phyloP scores from a whole-genome alignment of 2,329 filamentous ascomycete species.

The Karstenula rhodostoma region DNA sequence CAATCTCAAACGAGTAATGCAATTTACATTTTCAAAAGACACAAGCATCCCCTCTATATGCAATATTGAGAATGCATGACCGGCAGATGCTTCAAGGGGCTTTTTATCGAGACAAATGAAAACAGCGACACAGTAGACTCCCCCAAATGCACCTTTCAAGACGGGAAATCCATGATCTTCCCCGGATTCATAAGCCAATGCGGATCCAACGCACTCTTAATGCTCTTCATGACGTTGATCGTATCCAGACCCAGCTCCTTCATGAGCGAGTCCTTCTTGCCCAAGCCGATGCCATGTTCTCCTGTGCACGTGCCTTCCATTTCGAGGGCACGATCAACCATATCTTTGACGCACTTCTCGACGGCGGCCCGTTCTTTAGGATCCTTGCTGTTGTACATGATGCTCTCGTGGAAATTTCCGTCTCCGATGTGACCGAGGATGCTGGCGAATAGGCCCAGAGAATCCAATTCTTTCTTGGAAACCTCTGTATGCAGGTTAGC shows the following conservation, averaged over 20 bases:
- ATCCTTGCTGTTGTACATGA: constrained; percentile 81
- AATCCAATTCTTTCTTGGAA: constrained; percentile 88
- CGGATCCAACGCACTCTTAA: constrained; percentile 85
- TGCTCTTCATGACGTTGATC: constrained; percentile 81
- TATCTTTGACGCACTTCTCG: constrained; percentile 82
- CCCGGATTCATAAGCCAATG: constrained; percentile 91
- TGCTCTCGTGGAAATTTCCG: constrained; percentile 93
- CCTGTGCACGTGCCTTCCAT: constrained; percentile 96
- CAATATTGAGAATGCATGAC: background rate
- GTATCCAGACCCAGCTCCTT: constrained; percentile 84
- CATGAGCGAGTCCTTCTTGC: constrained; percentile 81
- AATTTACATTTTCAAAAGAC: background rate
- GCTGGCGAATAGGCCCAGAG: constrained; percentile 84
- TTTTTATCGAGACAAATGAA: background rate
- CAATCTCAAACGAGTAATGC: background rate
- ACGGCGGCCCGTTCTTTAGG: constrained; percentile 76
- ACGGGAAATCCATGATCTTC: constrained; percentile 77
- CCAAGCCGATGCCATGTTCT: constrained; percentile 85
- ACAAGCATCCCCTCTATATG: constrained; percentile 7
- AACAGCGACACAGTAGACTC: background rate
- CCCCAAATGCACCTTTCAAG: constrained; percentile 16
- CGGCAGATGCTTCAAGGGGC: background rate
- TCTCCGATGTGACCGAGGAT: constrained; percentile 92
- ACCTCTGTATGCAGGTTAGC: constrained; percentile 64
- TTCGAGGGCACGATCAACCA: constrained; percentile 88